phyloP scores from a whole-genome alignment of 768 basidiomycete species.

The Xerocomellus chrysenteron region DNA sequence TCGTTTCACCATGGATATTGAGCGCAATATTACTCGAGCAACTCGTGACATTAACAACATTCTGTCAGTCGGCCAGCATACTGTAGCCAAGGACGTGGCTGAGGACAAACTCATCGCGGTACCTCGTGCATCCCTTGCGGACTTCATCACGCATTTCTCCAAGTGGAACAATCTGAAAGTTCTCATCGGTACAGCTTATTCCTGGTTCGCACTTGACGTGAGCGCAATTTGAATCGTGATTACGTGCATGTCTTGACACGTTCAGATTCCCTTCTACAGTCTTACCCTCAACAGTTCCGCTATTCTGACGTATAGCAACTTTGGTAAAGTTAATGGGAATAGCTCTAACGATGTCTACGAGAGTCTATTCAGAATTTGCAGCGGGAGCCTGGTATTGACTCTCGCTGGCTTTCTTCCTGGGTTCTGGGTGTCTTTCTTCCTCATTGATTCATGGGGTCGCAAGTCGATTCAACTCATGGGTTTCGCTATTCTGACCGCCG shows the following conservation, averaged over 20 bases:
- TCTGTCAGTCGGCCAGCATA: constrained; percentile 43
- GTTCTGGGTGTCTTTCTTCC: constrained; percentile 64
- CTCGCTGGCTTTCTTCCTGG: constrained; percentile 36
- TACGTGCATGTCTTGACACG: neutral
- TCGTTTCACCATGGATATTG: constrained; percentile 88
- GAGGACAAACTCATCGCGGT: constrained; percentile 51
- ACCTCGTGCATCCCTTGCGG: constrained; percentile 62
- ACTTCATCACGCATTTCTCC: constrained; percentile 68
- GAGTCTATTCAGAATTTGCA: constrained; percentile 25
- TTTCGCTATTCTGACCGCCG: constrained; percentile 59
- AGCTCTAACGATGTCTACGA: constrained; percentile 15
- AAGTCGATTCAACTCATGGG: constrained; percentile 78
- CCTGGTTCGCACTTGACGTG: constrained; percentile 89
- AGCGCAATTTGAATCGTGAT: constrained; percentile 24
- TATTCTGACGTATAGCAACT: constrained; percentile 69
- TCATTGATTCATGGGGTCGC: constrained; percentile 70
- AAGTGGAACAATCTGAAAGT: constrained; percentile 78
- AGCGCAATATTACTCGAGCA: constrained; percentile 73
- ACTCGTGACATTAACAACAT: constrained; percentile 67
- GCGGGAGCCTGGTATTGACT: constrained; percentile 17
- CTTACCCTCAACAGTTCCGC: constrained; percentile 79
- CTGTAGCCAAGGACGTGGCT: constrained; percentile 45
- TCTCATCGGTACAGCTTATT: constrained; percentile 72
- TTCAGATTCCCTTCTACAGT: constrained; percentile 84
- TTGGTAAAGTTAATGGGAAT: constrained; percentile 45